A percentile compares a stretch with the other conserved stretches of the same genome.
Evolutionary conservation across 441 rosid species (phyloP).

Genomic region (Biscutella laevigata): DNA sequence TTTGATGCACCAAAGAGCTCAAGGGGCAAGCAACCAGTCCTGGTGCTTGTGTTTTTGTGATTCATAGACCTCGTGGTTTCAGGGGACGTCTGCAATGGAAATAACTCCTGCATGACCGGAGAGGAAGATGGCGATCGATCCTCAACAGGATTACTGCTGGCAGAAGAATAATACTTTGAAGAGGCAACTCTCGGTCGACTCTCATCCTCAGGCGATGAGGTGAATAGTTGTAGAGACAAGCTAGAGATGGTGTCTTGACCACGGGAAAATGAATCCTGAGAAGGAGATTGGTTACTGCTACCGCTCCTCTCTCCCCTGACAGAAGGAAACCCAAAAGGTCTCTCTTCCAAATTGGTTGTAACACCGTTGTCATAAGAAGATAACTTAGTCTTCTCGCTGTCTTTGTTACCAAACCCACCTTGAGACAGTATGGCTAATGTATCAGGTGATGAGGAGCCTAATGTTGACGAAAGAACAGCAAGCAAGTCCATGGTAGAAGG

Average conservation of each 20-base stretch:
- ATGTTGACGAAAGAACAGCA: constrained; percentile 57
- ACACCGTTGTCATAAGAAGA: constrained; percentile 34
- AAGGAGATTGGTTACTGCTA: constrained; percentile 57
- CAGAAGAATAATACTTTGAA: constrained; percentile 81
- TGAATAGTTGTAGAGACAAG: constrained; percentile 70
- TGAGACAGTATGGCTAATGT: constrained; percentile 46
- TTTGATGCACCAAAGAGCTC: constrained; percentile 61
- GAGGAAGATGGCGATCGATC: constrained; percentile 75
- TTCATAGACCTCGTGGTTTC: constrained; percentile 46
- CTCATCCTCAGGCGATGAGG: constrained; percentile 61
- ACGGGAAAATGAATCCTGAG: constrained; percentile 60
- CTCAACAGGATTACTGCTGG: constrained; percentile 72
- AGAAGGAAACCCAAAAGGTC: constrained; percentile 36
- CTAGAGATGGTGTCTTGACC: constrained; percentile 43
- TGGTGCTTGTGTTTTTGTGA: constrained; percentile 34
- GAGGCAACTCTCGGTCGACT: constrained; percentile 62
- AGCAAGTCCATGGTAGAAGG: constrained; percentile 68
- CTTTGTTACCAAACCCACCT: constrained; percentile 54
- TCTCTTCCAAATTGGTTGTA: constrained; percentile 32
- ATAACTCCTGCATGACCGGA: constrained; percentile 57
- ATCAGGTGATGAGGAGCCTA: constrained; percentile 54
- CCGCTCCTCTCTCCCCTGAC: constrained; percentile 59
- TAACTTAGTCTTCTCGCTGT: constrained; percentile 49
- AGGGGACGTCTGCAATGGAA: constrained; percentile 59
- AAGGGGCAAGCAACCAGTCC: constrained; percentile 42